Evolutionary conservation across 768 basidiomycete species (phyloP).

Genomic region (Hypholoma sublateritium): DNA sequence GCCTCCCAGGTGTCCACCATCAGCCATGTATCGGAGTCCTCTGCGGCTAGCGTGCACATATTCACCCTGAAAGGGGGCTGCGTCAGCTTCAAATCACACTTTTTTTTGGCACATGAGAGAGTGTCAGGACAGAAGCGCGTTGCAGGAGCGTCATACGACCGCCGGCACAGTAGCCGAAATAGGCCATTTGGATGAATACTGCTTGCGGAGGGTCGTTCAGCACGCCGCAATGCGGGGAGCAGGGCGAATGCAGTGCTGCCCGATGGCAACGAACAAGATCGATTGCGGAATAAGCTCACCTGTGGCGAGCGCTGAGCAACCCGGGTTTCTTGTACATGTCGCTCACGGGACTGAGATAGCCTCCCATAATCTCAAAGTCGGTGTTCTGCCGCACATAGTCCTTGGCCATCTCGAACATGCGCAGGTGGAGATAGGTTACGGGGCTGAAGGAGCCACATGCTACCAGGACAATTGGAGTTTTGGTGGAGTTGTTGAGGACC

Average conservation of each 20-base stretch:
- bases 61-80: constrained; percentile 54
- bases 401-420: constrained; percentile 99
- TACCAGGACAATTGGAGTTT: constrained; percentile 90
- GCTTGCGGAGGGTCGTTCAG: not conserved
- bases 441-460: constrained; percentile 99
- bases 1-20: constrained; percentile 99
- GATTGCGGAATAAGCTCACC: constrained; percentile 53
- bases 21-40: constrained; percentile 89
- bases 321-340: constrained; percentile 98
- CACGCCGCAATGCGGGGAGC: not conserved
- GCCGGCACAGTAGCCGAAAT: constrained; percentile 22
- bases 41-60: constrained; percentile 88
- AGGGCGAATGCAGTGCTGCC: not conserved
- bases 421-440: constrained; percentile 94
- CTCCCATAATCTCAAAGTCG: constrained; percentile 90
- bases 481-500: constrained; percentile 57
- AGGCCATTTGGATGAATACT: constrained; percentile 17
- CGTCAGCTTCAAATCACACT: constrained; percentile 10
- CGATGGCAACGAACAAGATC: not conserved
- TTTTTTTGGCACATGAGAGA: constrained; percentile 17
- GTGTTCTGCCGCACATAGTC: constrained; percentile 94
- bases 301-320: constrained; percentile 80
- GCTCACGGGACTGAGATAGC: constrained; percentile 94
- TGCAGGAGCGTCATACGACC: constrained; percentile 14
- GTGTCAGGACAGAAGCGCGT: constrained; percentile 11